Evolutionary conservation across 495 filamentous ascomycete genomes (phyloP).

Genomic region (Penicillium herquei): DNA sequence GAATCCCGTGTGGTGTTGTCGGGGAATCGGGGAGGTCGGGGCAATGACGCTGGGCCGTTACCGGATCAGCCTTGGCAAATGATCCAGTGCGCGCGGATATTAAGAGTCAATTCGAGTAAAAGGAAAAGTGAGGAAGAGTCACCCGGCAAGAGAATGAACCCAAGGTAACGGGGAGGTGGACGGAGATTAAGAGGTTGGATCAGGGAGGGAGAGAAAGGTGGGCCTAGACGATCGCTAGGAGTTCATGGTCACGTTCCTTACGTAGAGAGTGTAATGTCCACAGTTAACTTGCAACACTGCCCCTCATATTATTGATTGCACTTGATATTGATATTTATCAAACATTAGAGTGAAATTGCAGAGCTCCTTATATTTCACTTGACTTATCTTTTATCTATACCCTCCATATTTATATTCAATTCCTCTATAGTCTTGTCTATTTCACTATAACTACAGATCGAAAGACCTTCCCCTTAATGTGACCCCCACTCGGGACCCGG

Average conservation of each 20-base stretch:
- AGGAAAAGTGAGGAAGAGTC: slow-evolving; percentile 3
- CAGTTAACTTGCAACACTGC: neutral
- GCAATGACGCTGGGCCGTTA: slow-evolving; percentile 22
- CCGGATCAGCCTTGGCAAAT: slow-evolving; percentile 27
- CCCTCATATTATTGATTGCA: neutral
- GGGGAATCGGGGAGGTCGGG: slow-evolving; percentile 13
- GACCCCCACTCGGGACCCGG: slow-evolving; percentile 22
- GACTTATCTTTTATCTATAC: too few relatives aligned
- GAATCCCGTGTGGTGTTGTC: slow-evolving; percentile 12
- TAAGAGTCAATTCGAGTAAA: neutral
- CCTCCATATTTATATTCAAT: too few relatives aligned
- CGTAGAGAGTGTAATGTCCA: slow-evolving; percentile 13
- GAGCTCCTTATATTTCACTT: too few relatives aligned
- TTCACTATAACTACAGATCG: neutral
- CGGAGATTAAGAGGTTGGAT: slow-evolving; percentile 16
- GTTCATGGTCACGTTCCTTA: slow-evolving; percentile 35
- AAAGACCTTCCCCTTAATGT: neutral
- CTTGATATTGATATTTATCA: neutral
- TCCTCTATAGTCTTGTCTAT: too few relatives aligned
- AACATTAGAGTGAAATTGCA: neutral
- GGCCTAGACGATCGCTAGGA: slow-evolving; percentile 28
- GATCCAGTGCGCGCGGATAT: slow-evolving; percentile 8
- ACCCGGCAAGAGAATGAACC: slow-evolving; percentile 5
- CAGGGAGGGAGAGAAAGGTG: slow-evolving; percentile 28
- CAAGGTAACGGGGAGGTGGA: slow-evolving; percentile 7